Evolutionary conservation across 1,139 yeast genomes (phyloP).

Genomic region (Pichiaceae sp.): DNA sequence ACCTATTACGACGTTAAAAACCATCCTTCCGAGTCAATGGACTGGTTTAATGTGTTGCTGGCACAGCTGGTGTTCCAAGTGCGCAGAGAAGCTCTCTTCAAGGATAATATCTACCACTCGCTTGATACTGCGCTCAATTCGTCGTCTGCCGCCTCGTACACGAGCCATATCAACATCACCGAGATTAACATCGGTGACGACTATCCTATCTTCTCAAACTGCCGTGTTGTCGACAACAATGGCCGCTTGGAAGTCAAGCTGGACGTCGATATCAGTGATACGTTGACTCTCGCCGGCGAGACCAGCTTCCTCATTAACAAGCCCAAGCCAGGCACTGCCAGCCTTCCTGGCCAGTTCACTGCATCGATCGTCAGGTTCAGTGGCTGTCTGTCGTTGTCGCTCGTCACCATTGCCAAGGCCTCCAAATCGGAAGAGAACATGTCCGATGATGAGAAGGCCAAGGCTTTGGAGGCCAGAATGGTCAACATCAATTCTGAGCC

Average conservation of each 20-base stretch:
- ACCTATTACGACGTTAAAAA: constrained; percentile 86
- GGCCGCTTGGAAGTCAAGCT: constrained; percentile 81
- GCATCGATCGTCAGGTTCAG: constrained; percentile 88
- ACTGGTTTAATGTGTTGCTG: constrained; percentile 91
- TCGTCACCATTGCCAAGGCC: constrained; percentile 42
- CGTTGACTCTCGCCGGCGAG: constrained; percentile 82
- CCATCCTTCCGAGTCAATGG: constrained; percentile 84
- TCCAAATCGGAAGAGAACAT: background rate
- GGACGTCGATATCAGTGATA: constrained; percentile 87
- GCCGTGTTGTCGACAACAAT: constrained; percentile 59
- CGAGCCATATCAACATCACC: constrained; percentile 70
- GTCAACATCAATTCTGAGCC: constrained; percentile 2
- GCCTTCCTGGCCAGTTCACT: constrained; percentile 71
- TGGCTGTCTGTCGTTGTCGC: constrained; percentile 82
- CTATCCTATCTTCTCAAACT: constrained; percentile 90
- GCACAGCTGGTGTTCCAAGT: constrained; percentile 88
- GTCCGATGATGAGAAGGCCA: background rate
- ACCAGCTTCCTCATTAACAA: constrained; percentile 75
- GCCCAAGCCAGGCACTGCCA: constrained; percentile 80
- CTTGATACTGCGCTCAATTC: constrained; percentile 39
- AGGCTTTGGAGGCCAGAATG: constrained; percentile 3
- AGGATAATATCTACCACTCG: constrained; percentile 78
- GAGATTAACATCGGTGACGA: constrained; percentile 93
- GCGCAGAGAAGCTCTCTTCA: constrained; percentile 74
- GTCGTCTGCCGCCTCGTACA: constrained; percentile 38